phyloP scores from a whole-genome alignment of 2,329 filamentous ascomycete species.

The Cercospora sp. region DNA sequence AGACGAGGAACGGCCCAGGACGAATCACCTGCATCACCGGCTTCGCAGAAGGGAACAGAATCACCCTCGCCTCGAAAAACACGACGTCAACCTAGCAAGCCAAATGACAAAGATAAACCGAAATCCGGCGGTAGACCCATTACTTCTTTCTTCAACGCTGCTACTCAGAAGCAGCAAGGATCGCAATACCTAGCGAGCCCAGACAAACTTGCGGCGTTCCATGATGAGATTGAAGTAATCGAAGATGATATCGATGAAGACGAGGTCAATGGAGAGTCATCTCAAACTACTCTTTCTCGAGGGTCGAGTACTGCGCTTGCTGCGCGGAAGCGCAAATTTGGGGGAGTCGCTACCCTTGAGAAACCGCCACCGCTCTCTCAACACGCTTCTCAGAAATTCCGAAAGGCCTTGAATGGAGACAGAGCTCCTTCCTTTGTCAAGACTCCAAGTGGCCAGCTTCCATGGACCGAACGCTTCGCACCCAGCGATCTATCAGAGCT shows the following conservation, averaged over 20 bases:
- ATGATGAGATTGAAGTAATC: conserved; percentile 35
- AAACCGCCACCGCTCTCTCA: conserved; percentile 20
- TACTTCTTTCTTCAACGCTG: conserved; percentile 52
- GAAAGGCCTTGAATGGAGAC: conserved; percentile 42
- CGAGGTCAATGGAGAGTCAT: conserved; percentile 8
- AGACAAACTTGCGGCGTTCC: conserved; percentile 40
- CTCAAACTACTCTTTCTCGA: conserved; percentile 33
- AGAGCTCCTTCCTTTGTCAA: conserved; percentile 37
- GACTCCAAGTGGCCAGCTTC: conserved; percentile 60
- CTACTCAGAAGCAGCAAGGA: conserved; percentile 43
- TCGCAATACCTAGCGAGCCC: conserved; percentile 44
- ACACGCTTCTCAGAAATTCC: conserved; percentile 47
- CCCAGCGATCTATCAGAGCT: conserved; percentile 77
- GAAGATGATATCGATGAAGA: conserved; percentile 39
- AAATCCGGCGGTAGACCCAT: conserved; percentile 46
- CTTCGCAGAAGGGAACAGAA: not conserved
- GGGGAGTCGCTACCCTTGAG: conserved; percentile 23
- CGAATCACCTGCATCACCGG: not conserved
- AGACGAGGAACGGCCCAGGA: not conserved
- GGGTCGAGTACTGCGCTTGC: conserved; percentile 39
- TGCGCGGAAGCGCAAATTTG: conserved; percentile 40
- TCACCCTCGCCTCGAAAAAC: conserved; percentile 21
- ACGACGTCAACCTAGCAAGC: conserved; percentile 27
- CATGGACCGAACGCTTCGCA: conserved; percentile 85
- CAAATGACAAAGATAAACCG: conserved; percentile 41